phyloP scores from a whole-genome alignment of 1,139 yeast species.

The Yamadazyma pseudoaaseri region DNA sequence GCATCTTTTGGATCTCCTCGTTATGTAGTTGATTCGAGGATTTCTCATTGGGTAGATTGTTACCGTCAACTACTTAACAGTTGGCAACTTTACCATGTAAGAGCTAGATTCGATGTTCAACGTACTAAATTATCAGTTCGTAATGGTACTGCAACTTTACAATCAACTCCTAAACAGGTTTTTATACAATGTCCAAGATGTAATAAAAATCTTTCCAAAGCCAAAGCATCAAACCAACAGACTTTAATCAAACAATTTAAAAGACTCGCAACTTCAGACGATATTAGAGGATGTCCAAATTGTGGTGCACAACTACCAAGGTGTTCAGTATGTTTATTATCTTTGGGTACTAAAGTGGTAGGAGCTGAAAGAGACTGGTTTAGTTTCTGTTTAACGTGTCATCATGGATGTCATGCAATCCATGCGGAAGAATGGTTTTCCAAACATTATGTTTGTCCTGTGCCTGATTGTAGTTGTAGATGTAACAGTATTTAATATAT shows the following conservation, averaged over 20 bases:
- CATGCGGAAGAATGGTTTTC: conserved; percentile 97
- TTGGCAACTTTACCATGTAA: conserved; percentile 73
- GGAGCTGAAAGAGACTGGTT: conserved; percentile 59
- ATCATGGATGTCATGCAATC: conserved; percentile 91
- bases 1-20: conserved; percentile 82
- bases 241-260: conserved; percentile 40
- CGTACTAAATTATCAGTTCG: conserved; percentile 64
- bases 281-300: conserved; percentile 62
- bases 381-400: conserved; percentile 85
- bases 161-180: conserved; percentile 69
- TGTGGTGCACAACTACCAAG: conserved; percentile 90
- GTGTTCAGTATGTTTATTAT: conserved; percentile 83
- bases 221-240: conserved; percentile 23
- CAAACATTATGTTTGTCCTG: conserved; percentile 86
- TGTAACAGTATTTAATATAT: conserved; percentile 54
- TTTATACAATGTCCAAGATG: conserved; percentile 80
- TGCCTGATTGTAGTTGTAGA: conserved; percentile 85
- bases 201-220: conserved; percentile 61
- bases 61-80: conserved; percentile 77
- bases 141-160: conserved; percentile 46
- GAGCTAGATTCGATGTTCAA: conserved; percentile 85
- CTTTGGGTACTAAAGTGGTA: conserved; percentile 68
- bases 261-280: conserved; percentile 19
- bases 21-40: conserved; percentile 69
- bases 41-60: conserved; percentile 73